phyloP scores from a whole-genome alignment of 2,329 filamentous ascomycete genomes.

The Calonectria leucothoes region DNA sequence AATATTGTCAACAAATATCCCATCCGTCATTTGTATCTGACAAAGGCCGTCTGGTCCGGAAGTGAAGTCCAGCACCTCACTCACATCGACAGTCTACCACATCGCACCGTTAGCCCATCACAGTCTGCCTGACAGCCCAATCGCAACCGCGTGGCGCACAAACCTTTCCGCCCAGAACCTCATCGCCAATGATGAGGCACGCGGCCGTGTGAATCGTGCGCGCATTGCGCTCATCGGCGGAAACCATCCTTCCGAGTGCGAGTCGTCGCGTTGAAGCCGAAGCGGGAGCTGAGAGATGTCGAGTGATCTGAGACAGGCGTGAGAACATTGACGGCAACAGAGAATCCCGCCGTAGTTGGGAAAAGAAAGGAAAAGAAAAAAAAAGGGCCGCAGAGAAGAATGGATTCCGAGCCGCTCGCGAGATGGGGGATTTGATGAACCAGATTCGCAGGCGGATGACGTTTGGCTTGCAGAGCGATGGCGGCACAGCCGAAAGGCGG shows the following conservation, averaged over 20 bases:
- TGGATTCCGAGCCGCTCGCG: background rate
- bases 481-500: constrained; percentile 17
- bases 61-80: constrained; percentile 28
- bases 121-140: background rate
- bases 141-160: constrained; percentile 47
- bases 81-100: constrained; percentile 53
- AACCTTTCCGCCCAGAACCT: constrained; percentile 92
- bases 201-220: constrained; percentile 88
- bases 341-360: constrained; percentile 8
- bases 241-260: constrained; percentile 52
- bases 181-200: constrained; percentile 96
- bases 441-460: constrained; percentile 9
- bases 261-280: constrained; percentile 49
- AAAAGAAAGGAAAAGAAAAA: too few relatives aligned
- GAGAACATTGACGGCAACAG: constrained; percentile 72
- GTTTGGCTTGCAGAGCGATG: constrained; percentile 15
- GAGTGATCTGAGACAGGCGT: constrained; percentile 77
- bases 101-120: constrained; percentile 25
- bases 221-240: constrained; percentile 65
- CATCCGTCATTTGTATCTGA: background rate
- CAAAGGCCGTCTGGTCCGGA: background rate
- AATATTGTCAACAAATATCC: constrained; percentile 29
- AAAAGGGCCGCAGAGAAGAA: constrained; percentile 2
- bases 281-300: constrained; percentile 67
- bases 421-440: background rate